phyloP scores from a whole-genome alignment of 2,329 filamentous ascomycete species.

The Aspergillus unguis region DNA sequence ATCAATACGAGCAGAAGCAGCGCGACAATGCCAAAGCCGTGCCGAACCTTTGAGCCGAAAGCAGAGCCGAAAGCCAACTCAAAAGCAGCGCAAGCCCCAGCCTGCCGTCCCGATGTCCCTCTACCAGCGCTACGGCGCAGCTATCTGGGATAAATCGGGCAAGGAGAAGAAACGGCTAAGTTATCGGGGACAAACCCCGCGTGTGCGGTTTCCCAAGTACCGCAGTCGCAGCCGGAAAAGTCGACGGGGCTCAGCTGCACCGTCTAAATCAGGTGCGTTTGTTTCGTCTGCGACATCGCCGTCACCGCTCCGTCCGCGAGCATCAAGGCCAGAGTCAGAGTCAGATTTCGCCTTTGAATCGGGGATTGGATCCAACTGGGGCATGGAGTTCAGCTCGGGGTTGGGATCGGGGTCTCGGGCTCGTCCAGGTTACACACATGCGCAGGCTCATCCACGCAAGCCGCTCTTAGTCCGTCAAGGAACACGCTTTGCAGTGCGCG shows the following conservation, averaged over 20 bases:
- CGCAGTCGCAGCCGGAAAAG: background rate
- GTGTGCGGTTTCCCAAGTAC: slow-evolving; percentile 23
- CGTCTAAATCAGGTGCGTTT: background rate
- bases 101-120: slow-evolving; percentile 33
- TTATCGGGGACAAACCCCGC: slow-evolving; percentile 15
- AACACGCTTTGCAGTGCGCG: slow-evolving; percentile 25
- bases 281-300: slow-evolving; percentile 15
- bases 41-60: slow-evolving; percentile 3
- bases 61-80: background rate
- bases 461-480: slow-evolving; percentile 18
- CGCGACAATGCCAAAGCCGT: slow-evolving; percentile 2
- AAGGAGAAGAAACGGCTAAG: slow-evolving; percentile 25
- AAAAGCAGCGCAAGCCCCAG: slow-evolving; percentile 11
- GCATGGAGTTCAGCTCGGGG: too few relatives aligned
- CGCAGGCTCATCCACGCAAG: background rate
- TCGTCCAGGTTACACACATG: slow-evolving; percentile 14
- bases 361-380: background rate
- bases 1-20: background rate
- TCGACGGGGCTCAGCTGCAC: background rate
- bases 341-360: background rate
- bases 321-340: background rate
- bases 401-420: too few relatives aligned
- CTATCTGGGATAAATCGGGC: slow-evolving; percentile 33
- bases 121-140: slow-evolving; percentile 37
- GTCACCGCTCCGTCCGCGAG: slow-evolving; percentile 7